phyloP scores from a whole-genome alignment of 495 filamentous ascomycete genomes.

The Annulohypoxylon stygium region DNA sequence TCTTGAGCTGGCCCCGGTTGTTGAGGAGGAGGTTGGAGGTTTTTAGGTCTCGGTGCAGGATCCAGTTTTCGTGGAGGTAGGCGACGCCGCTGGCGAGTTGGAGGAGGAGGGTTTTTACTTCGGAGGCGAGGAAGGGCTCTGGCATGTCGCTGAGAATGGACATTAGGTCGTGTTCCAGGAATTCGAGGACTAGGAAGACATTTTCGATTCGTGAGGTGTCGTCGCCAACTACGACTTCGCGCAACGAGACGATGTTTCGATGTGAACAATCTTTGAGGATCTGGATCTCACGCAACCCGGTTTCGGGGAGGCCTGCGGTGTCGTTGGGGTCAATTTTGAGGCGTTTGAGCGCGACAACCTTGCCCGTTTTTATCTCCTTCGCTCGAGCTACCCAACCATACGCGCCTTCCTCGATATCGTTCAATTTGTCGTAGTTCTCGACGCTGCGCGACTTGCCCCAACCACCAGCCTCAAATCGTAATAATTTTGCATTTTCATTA shows the following conservation, averaged over 20 bases:
- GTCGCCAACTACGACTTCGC: slow-evolving; percentile 88
- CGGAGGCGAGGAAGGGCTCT: slow-evolving; percentile 92
- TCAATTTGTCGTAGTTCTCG: slow-evolving; percentile 90
- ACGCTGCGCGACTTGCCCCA: slow-evolving; percentile 85
- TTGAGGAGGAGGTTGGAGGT: slow-evolving; percentile 95
- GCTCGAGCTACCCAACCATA: slow-evolving; percentile 96
- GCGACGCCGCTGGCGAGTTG: slow-evolving; percentile 86
- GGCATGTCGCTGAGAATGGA: slow-evolving; percentile 92
- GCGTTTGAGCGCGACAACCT: slow-evolving; percentile 93
- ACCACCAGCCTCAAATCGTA: slow-evolving; percentile 76
- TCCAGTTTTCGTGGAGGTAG: slow-evolving; percentile 91
- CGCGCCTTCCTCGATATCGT: slow-evolving; percentile 96
- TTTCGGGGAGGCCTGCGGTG: slow-evolving; percentile 88
- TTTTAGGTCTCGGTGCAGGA: slow-evolving; percentile 96
- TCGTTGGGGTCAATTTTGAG: slow-evolving; percentile 89
- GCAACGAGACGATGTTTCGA: slow-evolving; percentile 69
- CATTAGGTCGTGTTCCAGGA: slow-evolving; percentile 97
- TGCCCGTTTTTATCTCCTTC: slow-evolving; percentile 80
- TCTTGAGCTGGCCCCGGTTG: slow-evolving; percentile 94
- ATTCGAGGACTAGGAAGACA: slow-evolving; percentile 97
- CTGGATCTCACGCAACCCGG: slow-evolving; percentile 87
- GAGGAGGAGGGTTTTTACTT: slow-evolving; percentile 88
- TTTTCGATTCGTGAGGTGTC: slow-evolving; percentile 73
- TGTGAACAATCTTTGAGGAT: slow-evolving; percentile 65
- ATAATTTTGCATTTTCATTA: slow-evolving; percentile 59